These are phyloP conservation scores for Lindgomyces ingoldianus DNA, from an alignment of 495 filamentous ascomycete genomes.

Conservation along the genomic window DNA sequence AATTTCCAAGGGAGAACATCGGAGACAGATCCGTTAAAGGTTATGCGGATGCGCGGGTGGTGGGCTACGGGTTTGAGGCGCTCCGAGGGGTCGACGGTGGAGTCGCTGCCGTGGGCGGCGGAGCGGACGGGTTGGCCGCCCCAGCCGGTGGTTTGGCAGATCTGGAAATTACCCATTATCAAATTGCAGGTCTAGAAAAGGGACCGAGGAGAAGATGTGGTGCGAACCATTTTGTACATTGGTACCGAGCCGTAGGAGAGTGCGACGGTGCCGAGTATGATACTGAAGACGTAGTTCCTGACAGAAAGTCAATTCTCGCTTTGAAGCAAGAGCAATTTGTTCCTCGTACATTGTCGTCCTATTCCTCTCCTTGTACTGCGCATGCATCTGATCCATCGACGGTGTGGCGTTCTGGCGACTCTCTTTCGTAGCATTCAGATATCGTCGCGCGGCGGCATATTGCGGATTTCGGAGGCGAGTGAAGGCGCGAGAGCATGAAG, in stretches of 20 bases:
- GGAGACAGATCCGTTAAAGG: conserved; percentile 92
- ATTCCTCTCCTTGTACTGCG: conserved; percentile 61
- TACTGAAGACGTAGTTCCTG: conserved; percentile 80
- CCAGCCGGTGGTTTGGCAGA: conserved; percentile 96
- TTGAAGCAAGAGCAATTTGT: too few relatives aligned
- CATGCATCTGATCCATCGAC: conserved; percentile 57
- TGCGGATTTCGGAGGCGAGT: not conserved
- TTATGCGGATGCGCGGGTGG: conserved; percentile 86
- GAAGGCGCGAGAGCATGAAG: conserved; percentile 22
- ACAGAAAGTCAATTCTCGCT: conserved; percentile 12
- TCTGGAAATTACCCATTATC: too few relatives aligned
- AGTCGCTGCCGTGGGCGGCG: conserved; percentile 62
- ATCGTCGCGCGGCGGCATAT: conserved; percentile 18
- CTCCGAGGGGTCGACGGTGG: conserved; percentile 61
- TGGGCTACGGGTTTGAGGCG: conserved; percentile 78
- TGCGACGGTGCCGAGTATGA: conserved; percentile 87
- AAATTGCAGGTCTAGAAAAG: too few relatives aligned
- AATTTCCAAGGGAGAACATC: conserved; percentile 98
- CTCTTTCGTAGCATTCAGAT: conserved; percentile 37
- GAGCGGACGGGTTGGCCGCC: conserved; percentile 89
- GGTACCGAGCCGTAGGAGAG: conserved; percentile 95
- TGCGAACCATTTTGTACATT: conserved; percentile 88
- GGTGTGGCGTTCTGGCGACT: conserved; percentile 42
- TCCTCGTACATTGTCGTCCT: conserved; percentile 57
- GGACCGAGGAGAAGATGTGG: not conserved